Evolutionary conservation across 169 alveolate species (phyloP).

Genomic region (Plasmodium falciparum): DNA sequence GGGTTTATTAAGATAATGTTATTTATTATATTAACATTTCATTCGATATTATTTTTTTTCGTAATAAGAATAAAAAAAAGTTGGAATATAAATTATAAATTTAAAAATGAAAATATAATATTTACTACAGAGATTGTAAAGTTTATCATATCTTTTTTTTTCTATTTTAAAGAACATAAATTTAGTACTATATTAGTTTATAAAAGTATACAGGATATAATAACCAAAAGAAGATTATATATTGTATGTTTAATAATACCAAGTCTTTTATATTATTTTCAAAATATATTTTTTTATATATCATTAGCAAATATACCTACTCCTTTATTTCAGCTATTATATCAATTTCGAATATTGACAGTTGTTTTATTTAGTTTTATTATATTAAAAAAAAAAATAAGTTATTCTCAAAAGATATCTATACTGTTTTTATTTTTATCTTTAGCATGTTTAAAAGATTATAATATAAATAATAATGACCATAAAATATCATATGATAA

Average conservation of each 20-base stretch:
- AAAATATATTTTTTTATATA: slow-evolving; percentile 45
- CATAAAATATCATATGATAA: neutral
- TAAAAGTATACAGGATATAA: neutral
- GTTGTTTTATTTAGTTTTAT: slow-evolving; percentile 41
- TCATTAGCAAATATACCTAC: slow-evolving; percentile 42
- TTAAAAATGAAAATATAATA: slow-evolving; percentile 46
- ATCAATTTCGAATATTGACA: slow-evolving; percentile 46
- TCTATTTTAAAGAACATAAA: slow-evolving; percentile 26
- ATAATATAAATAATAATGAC: slow-evolving; percentile 1
- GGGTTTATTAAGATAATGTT: neutral
- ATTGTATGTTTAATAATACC: slow-evolving; percentile 27
- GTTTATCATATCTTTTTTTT: slow-evolving; percentile 4
- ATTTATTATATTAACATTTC: slow-evolving; percentile 18
- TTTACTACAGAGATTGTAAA: slow-evolving; percentile 53
- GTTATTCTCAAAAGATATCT: slow-evolving; percentile 20
- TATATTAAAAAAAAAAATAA: slow-evolving; percentile 30
- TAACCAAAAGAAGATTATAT: slow-evolving; percentile 8
- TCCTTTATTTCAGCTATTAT: slow-evolving; percentile 60
- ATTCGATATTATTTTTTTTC: slow-evolving; percentile 15
- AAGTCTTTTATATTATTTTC: slow-evolving; percentile 51
- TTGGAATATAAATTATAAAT: slow-evolving; percentile 27
- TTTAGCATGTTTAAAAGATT: slow-evolving; percentile 58
- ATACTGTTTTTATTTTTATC: slow-evolving; percentile 44
- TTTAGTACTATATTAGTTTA: slow-evolving; percentile 14
- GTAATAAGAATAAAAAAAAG: slow-evolving; percentile 35